These are phyloP conservation scores for Cercospora sp. DNA, from an alignment of 2,329 filamentous ascomycete genomes.

Conservation along the genomic window DNA sequence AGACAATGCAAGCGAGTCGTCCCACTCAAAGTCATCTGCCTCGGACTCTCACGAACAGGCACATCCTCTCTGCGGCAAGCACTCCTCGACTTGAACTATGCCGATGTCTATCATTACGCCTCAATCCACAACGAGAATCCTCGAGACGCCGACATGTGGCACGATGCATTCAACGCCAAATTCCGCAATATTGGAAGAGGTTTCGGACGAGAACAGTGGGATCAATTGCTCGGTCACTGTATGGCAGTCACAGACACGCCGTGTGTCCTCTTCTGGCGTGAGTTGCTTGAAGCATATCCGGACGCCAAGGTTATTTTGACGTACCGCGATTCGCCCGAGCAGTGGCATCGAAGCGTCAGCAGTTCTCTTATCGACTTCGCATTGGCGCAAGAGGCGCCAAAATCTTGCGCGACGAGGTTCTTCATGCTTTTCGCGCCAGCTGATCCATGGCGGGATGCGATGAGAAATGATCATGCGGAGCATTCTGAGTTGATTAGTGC, in stretches of 20 bases:
- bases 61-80: slow-evolving; percentile 56
- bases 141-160: slow-evolving; percentile 27
- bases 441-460: not conserved
- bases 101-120: slow-evolving; percentile 69
- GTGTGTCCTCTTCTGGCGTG: slow-evolving; percentile 37
- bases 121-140: slow-evolving; percentile 22
- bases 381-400: too few relatives aligned
- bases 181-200: not conserved
- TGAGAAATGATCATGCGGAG: not conserved
- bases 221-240: slow-evolving; percentile 38
- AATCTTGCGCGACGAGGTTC: not conserved
- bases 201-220: slow-evolving; percentile 29
- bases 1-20: slow-evolving; percentile 17
- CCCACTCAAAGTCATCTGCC: slow-evolving; percentile 67
- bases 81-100: slow-evolving; percentile 62
- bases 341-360: too few relatives aligned
- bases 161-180: slow-evolving; percentile 27
- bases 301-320: slow-evolving; percentile 42
- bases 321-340: not conserved
- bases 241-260: slow-evolving; percentile 41
- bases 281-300: slow-evolving; percentile 41
- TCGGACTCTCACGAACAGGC: slow-evolving; percentile 66
- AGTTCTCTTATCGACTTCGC: too few relatives aligned
- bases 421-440: not conserved
- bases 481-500: not conserved